Percentiles rank a stretch among this genome's conserved stretches.
Conservation (phyloP, 2,329 filamentous ascomycete genomes). For the Piedraia hortae region DNA sequence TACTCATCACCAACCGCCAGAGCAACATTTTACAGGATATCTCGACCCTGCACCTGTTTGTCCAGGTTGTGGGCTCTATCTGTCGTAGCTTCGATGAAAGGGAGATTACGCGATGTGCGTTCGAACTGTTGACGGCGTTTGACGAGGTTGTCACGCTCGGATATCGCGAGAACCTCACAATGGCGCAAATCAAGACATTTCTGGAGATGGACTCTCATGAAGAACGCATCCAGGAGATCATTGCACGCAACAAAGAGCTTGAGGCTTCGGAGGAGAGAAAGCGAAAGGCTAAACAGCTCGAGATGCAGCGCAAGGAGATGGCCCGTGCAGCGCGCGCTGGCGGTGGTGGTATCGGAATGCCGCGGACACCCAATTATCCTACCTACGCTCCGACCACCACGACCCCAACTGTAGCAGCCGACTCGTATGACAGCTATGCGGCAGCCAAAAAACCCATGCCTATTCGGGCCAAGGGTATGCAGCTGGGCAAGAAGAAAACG, state of each 20-base stretch:
- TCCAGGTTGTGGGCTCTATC: conserved; percentile 85
- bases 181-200: conserved; percentile 97
- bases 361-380: conserved; percentile 59
- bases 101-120: conserved; percentile 83
- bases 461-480: conserved; percentile 90
- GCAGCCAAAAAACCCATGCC: conserved; percentile 71
- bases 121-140: conserved; percentile 85
- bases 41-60: conserved; percentile 90
- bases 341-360: conserved; percentile 14
- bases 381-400: conserved; percentile 76
- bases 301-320: conserved; percentile 94
- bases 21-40: conserved; percentile 99
- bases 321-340: conserved; percentile 38
- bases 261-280: conserved; percentile 97
- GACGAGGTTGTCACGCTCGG: conserved; percentile 90
- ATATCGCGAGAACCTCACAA: conserved; percentile 83
- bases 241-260: conserved; percentile 87
- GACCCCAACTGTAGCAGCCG: conserved; percentile 36
- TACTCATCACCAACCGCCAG: conserved; percentile 96
- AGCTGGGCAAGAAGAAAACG: conserved; percentile 95
- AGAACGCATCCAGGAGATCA: conserved; percentile 95
- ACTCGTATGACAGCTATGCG: conserved; percentile 82
- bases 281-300: conserved; percentile 91
- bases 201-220: conserved; percentile 98
- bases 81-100: conserved; percentile 90